A percentile compares a stretch with the other conserved stretches of the same genome.
These are phyloP conservation scores for Rhododendron kiyosumense DNA, from an alignment of 148 eudicot genomes.

Conservation along the genomic window DNA sequence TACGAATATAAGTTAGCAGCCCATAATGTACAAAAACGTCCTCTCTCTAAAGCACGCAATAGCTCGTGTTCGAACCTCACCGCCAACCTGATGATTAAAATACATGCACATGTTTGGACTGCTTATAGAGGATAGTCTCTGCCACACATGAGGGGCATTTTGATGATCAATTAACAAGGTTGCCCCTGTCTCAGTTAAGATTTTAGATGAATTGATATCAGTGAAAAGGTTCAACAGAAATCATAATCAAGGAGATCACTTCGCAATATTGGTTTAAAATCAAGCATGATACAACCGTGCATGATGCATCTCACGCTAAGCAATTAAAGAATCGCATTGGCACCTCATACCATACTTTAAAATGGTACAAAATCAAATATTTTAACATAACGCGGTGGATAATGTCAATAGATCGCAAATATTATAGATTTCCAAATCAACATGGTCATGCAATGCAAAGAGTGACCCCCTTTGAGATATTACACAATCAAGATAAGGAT, in stretches of 20 bases:
- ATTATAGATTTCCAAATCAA: background rate
- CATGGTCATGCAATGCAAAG: background rate
- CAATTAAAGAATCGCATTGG: background rate
- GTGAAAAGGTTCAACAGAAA: background rate
- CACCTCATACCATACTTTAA: background rate
- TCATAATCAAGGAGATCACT: conserved; percentile 1
- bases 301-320: background rate
- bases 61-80: background rate
- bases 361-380: background rate
- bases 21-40: background rate
- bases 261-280: background rate
- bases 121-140: background rate
- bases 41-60: background rate
- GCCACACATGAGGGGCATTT: background rate
- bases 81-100: background rate
- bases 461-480: background rate
- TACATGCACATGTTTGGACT: background rate
- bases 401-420: background rate
- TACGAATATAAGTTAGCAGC: background rate
- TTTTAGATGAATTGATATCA: background rate
- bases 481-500: background rate
- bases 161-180: background rate
- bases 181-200: background rate
- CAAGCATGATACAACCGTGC: background rate
- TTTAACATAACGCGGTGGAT: background rate